A percentile compares a stretch with the other conserved stretches of the same genome.
Conservation (phyloP, 352 stramenopile genomes). For the Phytophthora constricta region DNA sequence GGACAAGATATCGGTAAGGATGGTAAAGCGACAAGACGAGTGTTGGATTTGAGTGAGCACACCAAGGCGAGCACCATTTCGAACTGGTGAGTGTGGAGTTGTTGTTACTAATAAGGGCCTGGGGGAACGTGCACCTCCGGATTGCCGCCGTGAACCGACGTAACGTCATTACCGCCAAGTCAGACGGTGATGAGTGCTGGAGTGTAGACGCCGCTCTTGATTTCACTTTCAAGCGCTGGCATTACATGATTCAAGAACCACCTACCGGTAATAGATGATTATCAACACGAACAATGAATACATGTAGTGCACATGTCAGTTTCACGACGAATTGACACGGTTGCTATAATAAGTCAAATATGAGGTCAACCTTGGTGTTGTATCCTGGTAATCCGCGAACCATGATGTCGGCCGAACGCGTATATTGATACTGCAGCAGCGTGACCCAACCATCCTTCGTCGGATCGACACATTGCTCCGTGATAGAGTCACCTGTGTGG, state of each 20-base stretch:
- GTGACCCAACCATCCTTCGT: conserved; percentile 30
- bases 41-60: too few species aligned
- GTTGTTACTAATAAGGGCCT: too few species aligned
- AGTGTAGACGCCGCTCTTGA: conserved; percentile 15
- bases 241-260: conserved; percentile 10
- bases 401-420: conserved; percentile 39
- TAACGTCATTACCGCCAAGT: conserved; percentile 66
- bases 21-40: too few species aligned
- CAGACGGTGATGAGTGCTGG: conserved; percentile 50
- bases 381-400: conserved; percentile 48
- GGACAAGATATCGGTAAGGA: too few species aligned
- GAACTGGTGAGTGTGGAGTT: too few species aligned
- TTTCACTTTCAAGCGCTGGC: conserved; percentile 38
- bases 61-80: too few species aligned
- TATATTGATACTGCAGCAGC: conserved; percentile 40
- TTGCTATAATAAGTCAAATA: too few species aligned
- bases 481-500: conserved; percentile 49
- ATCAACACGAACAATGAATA: too few species aligned
- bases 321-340: too few species aligned
- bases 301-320: too few species aligned
- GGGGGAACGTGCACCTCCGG: conserved; percentile 45
- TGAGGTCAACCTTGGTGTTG: conserved; percentile 31
- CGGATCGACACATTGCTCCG: conserved; percentile 32
- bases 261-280: background rate
- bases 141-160: conserved; percentile 25